phyloP scores from a whole-genome alignment of 2,329 filamentous ascomycete genomes.

The Diaporthe humulicola region DNA sequence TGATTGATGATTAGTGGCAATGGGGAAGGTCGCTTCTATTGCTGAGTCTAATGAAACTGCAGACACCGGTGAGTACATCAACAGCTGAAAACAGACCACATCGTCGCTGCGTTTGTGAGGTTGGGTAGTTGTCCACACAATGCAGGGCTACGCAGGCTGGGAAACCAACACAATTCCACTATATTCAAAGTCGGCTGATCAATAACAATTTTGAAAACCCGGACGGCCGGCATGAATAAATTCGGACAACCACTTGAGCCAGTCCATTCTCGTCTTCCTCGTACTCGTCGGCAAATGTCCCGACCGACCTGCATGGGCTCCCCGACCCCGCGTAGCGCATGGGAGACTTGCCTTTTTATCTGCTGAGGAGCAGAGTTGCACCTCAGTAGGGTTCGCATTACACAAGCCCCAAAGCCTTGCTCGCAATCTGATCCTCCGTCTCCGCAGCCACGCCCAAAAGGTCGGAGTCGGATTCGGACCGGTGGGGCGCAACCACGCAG shows the following conservation, averaged over 20 bases:
- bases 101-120: too few relatives aligned
- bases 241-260: not conserved
- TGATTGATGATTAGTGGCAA: constrained; percentile 9
- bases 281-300: constrained; percentile 13
- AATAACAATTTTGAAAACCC: not conserved
- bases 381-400: too few relatives aligned
- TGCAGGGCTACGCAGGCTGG: not conserved
- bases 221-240: not conserved
- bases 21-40: not conserved
- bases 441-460: constrained; percentile 47
- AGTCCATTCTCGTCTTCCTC: not conserved
- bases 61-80: not conserved
- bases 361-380: too few relatives aligned
- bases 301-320: not conserved
- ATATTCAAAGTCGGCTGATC: not conserved
- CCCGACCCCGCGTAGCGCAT: not conserved
- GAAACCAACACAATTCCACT: not conserved
- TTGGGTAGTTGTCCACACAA: too few relatives aligned
- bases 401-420: constrained; percentile 41
- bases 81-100: not conserved
- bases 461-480: constrained; percentile 44
- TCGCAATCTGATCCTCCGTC: constrained; percentile 45
- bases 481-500: constrained; percentile 44
- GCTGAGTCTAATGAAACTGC: not conserved
- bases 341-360: not conserved